phyloP scores from a whole-genome alignment of 1,284 basidiomycete species.

The Moesziomyces aphidis region DNA sequence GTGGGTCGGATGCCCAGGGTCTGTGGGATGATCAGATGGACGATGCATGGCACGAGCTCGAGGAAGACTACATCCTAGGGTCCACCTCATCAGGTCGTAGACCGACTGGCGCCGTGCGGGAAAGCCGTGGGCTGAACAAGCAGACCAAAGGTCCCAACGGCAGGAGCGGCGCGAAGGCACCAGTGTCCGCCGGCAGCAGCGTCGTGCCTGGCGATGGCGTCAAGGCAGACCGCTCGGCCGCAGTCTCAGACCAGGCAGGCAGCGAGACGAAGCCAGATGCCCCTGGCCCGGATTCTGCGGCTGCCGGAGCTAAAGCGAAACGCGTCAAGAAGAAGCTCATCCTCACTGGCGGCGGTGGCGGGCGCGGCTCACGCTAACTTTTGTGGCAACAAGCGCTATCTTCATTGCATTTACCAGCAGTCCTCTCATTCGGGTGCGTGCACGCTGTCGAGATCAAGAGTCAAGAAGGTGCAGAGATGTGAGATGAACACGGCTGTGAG shows the following conservation, averaged over 20 bases:
- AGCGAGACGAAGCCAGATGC: constrained; percentile 4
- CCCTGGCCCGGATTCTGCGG: neutral
- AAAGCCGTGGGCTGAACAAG: constrained; percentile 38
- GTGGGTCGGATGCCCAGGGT: constrained; percentile 20
- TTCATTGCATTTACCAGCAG: no score
- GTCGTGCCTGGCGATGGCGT: no score
- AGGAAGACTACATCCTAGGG: constrained; percentile 63
- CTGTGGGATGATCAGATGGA: constrained; percentile 56
- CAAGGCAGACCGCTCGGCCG: neutral
- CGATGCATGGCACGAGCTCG: constrained; percentile 65
- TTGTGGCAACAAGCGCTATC: neutral
- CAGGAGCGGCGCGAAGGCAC: constrained; percentile 7
- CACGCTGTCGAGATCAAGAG: no score
- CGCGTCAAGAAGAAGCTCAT: constrained; percentile 65
- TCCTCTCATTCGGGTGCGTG: no score
- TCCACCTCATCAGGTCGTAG: constrained; percentile 30
- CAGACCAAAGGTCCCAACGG: constrained; percentile 16
- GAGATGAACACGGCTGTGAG: no score
- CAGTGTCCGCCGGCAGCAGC: neutral
- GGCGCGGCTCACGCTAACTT: constrained; percentile 32
- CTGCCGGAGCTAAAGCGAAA: constrained; percentile 13
- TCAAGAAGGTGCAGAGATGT: no score
- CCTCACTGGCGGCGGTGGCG: constrained; percentile 60
- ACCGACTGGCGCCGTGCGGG: constrained; percentile 23
- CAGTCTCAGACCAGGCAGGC: constrained; percentile 2